Evolutionary conservation across 768 basidiomycete genomes (phyloP), one percentile per base, ranked within the genome.

Genomic region (Mrakia blollopis): DNA sequence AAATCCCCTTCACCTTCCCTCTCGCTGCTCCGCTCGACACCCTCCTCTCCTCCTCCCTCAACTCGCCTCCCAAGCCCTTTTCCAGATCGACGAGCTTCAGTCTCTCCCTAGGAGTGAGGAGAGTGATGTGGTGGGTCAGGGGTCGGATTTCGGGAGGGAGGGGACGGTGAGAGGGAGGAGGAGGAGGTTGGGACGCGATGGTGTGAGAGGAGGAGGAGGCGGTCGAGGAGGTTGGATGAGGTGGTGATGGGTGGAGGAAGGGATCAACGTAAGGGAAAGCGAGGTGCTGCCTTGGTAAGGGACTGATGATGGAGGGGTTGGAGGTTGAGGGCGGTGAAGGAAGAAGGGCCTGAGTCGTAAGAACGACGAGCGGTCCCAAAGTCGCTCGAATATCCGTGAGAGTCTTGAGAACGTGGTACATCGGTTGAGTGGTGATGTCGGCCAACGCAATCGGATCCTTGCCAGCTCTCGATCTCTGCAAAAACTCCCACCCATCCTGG

Each of bases 351-450:
- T 74, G 73, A 14, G 73, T 74, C 23, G 62, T 67, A 5, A 74
- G 47, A 10, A 74, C 62, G 50, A 74, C 73, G 30, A 74, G 44
- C 5, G 73, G 63, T 3, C 61, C 62, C 30, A 65, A 37, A 0
- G 8, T 28, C 37, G 35, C 61, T 13, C 73, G 63, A 44, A 74
- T n/a, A n/a, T 18, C 13, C 28, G 62, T 74, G 32, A 74, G 62
- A 8, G 62, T 44, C 30, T 63, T 44, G 41, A 74, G 62, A 1
- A 67, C 62, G 62, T 74, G 73, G 44, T 74, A 74, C 73, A 74
- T 74, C 9, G 73, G 73, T 44, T 63, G 30, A 44, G 61, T 63
- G 47, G 63, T 41, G 16, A 50, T 5, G 8, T 47, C 28, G 23
- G 4, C 35, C 8, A 35, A 41, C 0, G 41, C 47, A 16, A 5